Conservation (phyloP, 179 eudicot species). For the Drosera spatulata region DNA sequence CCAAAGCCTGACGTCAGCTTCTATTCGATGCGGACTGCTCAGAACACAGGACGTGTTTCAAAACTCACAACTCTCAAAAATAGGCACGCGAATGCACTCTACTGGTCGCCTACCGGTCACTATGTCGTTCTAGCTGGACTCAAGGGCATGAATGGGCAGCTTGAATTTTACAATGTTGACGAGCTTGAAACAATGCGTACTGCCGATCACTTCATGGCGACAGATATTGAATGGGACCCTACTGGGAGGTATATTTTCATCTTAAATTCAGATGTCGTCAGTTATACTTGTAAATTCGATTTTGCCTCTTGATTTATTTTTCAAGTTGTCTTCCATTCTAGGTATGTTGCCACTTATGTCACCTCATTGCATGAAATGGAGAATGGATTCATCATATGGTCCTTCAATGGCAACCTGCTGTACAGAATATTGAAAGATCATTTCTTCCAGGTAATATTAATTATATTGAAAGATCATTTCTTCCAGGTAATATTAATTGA, state of each 20-base stretch:
- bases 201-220: constrained; percentile 92
- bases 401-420: constrained; percentile 71
- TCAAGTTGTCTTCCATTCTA: constrained; percentile 4
- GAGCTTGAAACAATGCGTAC: constrained; percentile 99
- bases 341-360: constrained; percentile 80
- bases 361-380: constrained; percentile 94
- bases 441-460: constrained; percentile 95
- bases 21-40: constrained; percentile 70
- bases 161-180: constrained; percentile 90
- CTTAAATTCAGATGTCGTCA: background rate
- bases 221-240: constrained; percentile 98
- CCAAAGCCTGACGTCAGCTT: constrained; percentile 94
- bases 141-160: constrained; percentile 94
- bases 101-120: constrained; percentile 90
- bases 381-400: constrained; percentile 86
- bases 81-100: constrained; percentile 95
- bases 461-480: too few species aligned
- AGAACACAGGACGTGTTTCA: constrained; percentile 61
- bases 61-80: constrained; percentile 83
- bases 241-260: constrained; percentile 67
- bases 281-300: background rate
- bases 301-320: too few species aligned
- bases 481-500: constrained; percentile 9
- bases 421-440: constrained; percentile 79
- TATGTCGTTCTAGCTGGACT: constrained; percentile 78